A percentile compares a stretch with the other conserved stretches of the same genome.
phyloP scores from a whole-genome alignment of 2,329 filamentous ascomycete genomes.

The Fusarium dlaminii region DNA sequence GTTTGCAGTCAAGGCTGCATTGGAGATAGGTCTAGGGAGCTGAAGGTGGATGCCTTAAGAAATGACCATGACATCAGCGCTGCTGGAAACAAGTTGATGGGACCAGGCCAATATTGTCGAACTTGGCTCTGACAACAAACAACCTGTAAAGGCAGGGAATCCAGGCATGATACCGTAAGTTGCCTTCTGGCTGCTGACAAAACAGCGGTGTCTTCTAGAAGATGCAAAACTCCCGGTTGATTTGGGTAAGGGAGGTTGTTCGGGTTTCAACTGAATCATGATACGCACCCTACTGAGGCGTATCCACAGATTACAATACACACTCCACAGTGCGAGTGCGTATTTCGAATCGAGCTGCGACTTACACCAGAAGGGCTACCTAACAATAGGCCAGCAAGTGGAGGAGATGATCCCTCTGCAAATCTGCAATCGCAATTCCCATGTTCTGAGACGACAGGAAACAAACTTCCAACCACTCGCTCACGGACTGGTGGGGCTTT shows the following conservation, averaged over 20 bases:
- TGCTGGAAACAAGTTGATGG: constrained; percentile 1
- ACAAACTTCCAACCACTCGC: constrained; percentile 9
- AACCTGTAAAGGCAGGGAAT: neutral
- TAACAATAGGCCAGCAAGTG: neutral
- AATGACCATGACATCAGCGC: constrained; percentile 22
- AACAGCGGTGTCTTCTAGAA: constrained; percentile 35
- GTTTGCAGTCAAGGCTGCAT: constrained; percentile 12
- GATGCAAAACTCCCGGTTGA: neutral
- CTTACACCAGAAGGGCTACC: neutral
- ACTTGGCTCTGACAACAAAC: neutral
- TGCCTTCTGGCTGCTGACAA: constrained; percentile 1
- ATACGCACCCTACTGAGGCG: constrained; percentile 21
- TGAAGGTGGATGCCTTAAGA: constrained; percentile 13
- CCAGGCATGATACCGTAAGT: constrained; percentile 3
- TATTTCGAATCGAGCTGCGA: neutral
- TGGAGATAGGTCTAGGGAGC: constrained; percentile 15
- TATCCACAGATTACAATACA: constrained; percentile 23
- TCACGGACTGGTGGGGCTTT: neutral
- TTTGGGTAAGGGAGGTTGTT: neutral
- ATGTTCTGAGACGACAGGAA: constrained; percentile 7
- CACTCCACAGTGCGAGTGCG: constrained; percentile 34
- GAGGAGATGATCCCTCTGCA: constrained; percentile 12
- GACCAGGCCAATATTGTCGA: constrained; percentile 2
- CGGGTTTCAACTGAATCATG: constrained; percentile 28
- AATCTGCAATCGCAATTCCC: constrained; percentile 9